Percentiles rank a stretch among this genome's conserved stretches.
Conservation (phyloP, 805 yeast species). For the Suhomyces sp. region DNA sequence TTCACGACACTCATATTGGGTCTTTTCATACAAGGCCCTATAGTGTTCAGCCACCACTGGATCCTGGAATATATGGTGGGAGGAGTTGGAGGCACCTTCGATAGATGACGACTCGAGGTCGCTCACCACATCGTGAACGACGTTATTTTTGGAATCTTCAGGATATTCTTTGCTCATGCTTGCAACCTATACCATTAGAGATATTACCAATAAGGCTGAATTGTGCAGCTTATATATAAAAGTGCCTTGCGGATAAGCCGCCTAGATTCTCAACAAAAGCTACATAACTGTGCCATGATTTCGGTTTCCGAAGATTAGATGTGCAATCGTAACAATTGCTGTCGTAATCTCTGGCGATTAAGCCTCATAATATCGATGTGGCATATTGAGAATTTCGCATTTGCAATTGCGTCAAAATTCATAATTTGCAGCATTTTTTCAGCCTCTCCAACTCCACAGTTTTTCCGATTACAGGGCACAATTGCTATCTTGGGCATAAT, state of each 20-base stretch:
- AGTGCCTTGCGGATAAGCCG: neutral
- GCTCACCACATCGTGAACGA: neutral
- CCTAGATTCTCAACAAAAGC: neutral
- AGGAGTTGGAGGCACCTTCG: neutral
- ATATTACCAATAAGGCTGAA: neutral
- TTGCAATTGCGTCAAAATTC: constrained; percentile 1
- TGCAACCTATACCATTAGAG: neutral
- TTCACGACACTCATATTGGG: constrained; percentile 53
- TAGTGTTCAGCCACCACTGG: constrained; percentile 48
- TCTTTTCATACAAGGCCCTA: constrained; percentile 41
- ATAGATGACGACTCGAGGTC: neutral
- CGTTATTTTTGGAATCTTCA: neutral
- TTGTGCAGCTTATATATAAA: neutral
- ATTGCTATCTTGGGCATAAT: neutral
- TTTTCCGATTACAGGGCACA: neutral
- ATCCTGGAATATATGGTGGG: constrained; percentile 23
- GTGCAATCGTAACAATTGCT: neutral
- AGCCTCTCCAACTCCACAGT: neutral
- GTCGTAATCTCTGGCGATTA: neutral
- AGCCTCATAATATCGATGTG: neutral
- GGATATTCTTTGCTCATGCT: neutral
- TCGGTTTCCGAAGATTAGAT: neutral
- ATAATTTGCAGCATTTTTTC: neutral
- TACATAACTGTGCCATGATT: neutral
- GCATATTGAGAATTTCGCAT: neutral